Evolutionary conservation across 768 basidiomycete species (phyloP).

Genomic region (Calocybe indica): DNA sequence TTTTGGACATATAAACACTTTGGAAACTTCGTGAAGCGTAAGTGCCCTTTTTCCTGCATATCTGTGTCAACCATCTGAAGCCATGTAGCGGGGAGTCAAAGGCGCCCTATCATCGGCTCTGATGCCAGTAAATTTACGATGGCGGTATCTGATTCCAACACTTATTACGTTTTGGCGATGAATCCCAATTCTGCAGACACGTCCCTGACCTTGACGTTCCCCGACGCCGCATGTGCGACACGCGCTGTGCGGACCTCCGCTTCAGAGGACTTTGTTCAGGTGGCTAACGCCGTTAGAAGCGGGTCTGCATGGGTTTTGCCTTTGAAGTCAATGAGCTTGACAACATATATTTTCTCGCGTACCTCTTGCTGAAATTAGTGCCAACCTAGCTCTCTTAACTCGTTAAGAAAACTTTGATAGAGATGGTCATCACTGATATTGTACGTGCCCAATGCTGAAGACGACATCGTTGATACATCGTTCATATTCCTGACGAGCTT

Average conservation of each 20-base stretch:
- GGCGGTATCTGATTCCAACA: constrained; percentile 22
- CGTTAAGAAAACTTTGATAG: no score
- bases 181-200: constrained; percentile 24
- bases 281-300: constrained; percentile 17
- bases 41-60: not conserved
- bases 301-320: constrained; percentile 21
- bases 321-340: constrained; percentile 26
- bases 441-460: no score
- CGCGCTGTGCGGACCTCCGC: constrained; percentile 24
- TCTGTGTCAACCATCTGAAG: not conserved
- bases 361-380: constrained; percentile 14
- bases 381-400: no score
- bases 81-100: constrained; percentile 28
- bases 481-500: no score
- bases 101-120: constrained; percentile 23
- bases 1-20: constrained; percentile 36
- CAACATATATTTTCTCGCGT: constrained; percentile 26
- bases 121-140: constrained; percentile 25
- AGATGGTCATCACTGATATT: no score
- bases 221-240: constrained; percentile 22
- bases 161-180: constrained; percentile 27
- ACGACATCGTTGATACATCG: no score
- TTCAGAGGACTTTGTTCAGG: constrained; percentile 26
- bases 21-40: constrained; percentile 34
- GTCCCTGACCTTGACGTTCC: constrained; percentile 26